Conservation (phyloP, 148 eudicot species). For the Vaccinium corymbosum region DNA sequence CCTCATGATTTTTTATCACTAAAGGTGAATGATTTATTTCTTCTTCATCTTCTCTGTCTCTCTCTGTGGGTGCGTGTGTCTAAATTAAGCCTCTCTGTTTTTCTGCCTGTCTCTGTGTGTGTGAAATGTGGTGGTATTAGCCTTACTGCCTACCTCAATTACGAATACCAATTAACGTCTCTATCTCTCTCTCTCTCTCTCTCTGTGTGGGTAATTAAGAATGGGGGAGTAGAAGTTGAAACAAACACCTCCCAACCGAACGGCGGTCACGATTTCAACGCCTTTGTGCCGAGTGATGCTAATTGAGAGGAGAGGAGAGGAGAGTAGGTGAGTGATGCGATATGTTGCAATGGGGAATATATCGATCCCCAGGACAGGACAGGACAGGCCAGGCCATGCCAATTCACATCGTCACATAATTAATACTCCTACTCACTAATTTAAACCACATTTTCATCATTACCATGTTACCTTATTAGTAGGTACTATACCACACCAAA, state of each 20-base stretch:
- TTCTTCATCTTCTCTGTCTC: neutral
- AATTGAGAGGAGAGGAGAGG: neutral
- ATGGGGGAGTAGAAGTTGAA: neutral
- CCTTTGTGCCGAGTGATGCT: slow-evolving; percentile 14
- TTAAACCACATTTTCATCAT: too few species aligned
- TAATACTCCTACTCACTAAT: too few species aligned
- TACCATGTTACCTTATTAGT: too few species aligned
- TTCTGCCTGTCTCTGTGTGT: neutral
- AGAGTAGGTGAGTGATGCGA: slow-evolving; percentile 23
- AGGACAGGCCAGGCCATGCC: neutral
- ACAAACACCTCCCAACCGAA: slow-evolving; percentile 42
- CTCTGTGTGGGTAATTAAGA: neutral
- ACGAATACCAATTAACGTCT: neutral
- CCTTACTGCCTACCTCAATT: neutral
- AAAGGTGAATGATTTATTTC: neutral
- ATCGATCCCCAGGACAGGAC: too few species aligned
- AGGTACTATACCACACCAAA: too few species aligned
- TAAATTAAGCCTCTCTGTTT: neutral
- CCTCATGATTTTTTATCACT: slow-evolving; percentile 19
- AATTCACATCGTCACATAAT: too few species aligned
- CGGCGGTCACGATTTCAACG: slow-evolving; percentile 42
- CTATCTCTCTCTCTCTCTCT: too few species aligned
- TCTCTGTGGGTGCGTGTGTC: too few species aligned
- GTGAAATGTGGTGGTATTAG: neutral
- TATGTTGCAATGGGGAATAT: too few species aligned